Evolutionary conservation across 78 protist species (phyloP).

Genomic region (Creolimax fragrantissima): DNA sequence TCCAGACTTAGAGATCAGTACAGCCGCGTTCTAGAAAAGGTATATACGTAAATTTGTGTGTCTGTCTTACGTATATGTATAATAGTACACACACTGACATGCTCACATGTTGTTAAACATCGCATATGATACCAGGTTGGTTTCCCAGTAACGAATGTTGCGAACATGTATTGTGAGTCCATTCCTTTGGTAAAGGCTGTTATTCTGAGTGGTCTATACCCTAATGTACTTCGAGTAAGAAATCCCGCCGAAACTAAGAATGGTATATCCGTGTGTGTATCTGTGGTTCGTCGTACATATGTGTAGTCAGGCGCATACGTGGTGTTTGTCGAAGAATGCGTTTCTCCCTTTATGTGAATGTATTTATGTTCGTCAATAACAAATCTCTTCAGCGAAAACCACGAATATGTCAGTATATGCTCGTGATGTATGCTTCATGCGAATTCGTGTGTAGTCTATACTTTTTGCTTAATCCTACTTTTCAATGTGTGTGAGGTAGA

Average conservation of each 20-base stretch:
- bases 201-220: constrained; percentile 48
- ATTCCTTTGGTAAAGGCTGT: not conserved
- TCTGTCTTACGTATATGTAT: not conserved
- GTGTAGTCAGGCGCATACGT: too few relatives aligned
- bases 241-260: not conserved
- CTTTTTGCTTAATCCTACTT: too few relatives aligned
- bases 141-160: not conserved
- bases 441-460: too few relatives aligned
- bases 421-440: too few relatives aligned
- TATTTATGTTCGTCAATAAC: too few relatives aligned
- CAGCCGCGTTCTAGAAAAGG: not conserved
- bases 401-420: too few relatives aligned
- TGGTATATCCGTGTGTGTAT: too few relatives aligned
- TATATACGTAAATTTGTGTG: not conserved
- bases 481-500: too few relatives aligned
- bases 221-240: constrained; percentile 24
- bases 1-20: not conserved
- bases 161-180: not conserved
- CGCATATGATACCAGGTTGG: not conserved
- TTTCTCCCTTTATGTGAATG: too few relatives aligned
- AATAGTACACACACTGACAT: not conserved
- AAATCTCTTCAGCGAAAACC: too few relatives aligned
- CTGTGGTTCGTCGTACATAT: too few relatives aligned
- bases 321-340: too few relatives aligned
- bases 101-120: not conserved